These are phyloP conservation scores for Cyphellophora europaea DNA, from an alignment of 2,329 filamentous ascomycete species.

Conservation along the genomic window DNA sequence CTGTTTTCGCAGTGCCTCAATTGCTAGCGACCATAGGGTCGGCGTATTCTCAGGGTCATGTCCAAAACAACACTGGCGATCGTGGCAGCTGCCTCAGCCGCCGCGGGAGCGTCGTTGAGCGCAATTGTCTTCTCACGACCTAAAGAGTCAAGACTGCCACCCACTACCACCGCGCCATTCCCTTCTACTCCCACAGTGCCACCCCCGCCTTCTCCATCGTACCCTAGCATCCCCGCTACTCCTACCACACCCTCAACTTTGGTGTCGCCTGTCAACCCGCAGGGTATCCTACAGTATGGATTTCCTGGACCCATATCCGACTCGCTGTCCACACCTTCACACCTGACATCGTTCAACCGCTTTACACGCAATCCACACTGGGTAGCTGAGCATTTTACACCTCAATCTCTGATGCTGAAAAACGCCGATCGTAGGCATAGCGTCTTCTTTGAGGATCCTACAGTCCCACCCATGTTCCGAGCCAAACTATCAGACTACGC, in stretches of 20 bases:
- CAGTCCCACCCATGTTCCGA: constrained; percentile 76
- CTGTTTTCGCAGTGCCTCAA: no score
- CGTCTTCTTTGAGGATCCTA: constrained; percentile 69
- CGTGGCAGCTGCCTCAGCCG: constrained; percentile 66
- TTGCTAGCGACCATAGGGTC: no score
- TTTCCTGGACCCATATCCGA: constrained; percentile 88
- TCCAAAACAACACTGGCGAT: constrained; percentile 69
- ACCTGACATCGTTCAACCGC: constrained; percentile 85
- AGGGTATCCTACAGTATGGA: constrained; percentile 73
- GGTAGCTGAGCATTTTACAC: constrained; percentile 95
- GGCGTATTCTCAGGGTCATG: no score
- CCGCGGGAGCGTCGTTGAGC: constrained; percentile 66
- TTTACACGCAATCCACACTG: constrained; percentile 84
- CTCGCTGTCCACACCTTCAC: constrained; percentile 62
- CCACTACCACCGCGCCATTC: constrained; percentile 24
- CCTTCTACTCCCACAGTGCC: constrained; percentile 26
- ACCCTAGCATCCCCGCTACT: constrained; percentile 15
- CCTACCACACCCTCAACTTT: constrained; percentile 23
- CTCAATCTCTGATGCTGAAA: constrained; percentile 63
- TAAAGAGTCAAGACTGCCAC: constrained; percentile 23
- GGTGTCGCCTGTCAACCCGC: constrained; percentile 55
- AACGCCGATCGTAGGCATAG: constrained; percentile 79
- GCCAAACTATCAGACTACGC: constrained; percentile 89
- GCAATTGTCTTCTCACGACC: constrained; percentile 56
- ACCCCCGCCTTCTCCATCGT: constrained; percentile 13